Evolutionary conservation across 2,329 filamentous ascomycete genomes (phyloP).

Genomic region (Graphilbum fragrans): DNA sequence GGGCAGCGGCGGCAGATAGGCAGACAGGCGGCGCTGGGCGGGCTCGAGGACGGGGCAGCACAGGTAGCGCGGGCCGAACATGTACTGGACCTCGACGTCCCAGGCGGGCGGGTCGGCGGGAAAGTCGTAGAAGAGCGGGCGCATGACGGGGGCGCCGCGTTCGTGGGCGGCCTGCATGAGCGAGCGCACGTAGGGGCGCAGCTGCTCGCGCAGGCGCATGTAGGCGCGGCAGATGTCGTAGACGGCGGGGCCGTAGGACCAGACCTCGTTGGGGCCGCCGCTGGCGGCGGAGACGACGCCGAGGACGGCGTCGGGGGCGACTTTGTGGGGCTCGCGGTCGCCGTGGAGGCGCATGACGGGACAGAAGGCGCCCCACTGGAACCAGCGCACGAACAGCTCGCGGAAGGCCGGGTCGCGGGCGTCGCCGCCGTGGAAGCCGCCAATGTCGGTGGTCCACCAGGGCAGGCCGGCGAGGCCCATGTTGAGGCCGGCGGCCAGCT

Average conservation of each 20-base stretch:
- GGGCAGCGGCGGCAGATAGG: constrained; percentile 37
- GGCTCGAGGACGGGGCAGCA: constrained; percentile 42
- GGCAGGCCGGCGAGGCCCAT: constrained; percentile 53
- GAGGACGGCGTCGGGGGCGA: constrained; percentile 18
- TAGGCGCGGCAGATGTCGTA: constrained; percentile 50
- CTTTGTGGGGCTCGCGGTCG: constrained; percentile 45
- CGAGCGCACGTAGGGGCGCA: constrained; percentile 43
- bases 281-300: constrained; percentile 29
- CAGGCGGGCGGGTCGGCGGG: constrained; percentile 40
- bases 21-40: constrained; percentile 26
- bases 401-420: constrained; percentile 64
- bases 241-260: constrained; percentile 50
- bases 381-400: constrained; percentile 64
- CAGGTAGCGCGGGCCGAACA: constrained; percentile 50
- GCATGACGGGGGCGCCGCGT: constrained; percentile 48
- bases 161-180: constrained; percentile 50
- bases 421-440: constrained; percentile 67
- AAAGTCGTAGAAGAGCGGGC: constrained; percentile 53
- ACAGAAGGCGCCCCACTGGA: constrained; percentile 56
- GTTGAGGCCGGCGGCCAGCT: constrained; percentile 51
- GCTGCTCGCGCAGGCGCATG: constrained; percentile 41
- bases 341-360: constrained; percentile 58
- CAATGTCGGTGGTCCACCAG: constrained; percentile 62
- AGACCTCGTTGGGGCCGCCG: constrained; percentile 51
- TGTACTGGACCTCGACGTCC: constrained; percentile 48